A percentile compares a stretch with the other conserved stretches of the same genome.
Conservation (phyloP, 75 land plant genomes). For the Ceratopteris richardii region DNA sequence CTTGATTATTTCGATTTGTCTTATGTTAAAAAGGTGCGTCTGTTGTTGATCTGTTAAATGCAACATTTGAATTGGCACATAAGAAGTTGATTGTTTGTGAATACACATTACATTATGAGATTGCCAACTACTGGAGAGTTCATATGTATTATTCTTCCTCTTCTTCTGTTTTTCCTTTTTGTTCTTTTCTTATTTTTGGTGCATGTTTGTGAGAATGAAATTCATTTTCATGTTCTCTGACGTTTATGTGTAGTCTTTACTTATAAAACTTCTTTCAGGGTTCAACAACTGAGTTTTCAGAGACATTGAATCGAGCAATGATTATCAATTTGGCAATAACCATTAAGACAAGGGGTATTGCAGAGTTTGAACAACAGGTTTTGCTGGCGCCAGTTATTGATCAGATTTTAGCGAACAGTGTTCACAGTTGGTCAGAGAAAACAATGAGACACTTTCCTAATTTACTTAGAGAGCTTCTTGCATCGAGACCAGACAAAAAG, state of each 20-base stretch:
- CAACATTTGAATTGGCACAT: not conserved
- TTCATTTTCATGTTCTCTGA: not conserved
- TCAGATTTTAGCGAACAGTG: constrained; percentile 72
- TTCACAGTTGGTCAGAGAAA: constrained; percentile 97
- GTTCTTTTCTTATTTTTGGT: not conserved
- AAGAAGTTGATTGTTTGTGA: too few relatives aligned
- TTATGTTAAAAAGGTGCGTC: not conserved
- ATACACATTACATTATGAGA: too few relatives aligned
- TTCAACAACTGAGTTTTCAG: constrained; percentile 94
- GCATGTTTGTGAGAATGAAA: not conserved
- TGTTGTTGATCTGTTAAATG: not conserved
- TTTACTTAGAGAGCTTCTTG: constrained; percentile 60
- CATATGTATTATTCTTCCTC: not conserved
- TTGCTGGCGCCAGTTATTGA: constrained; percentile 70
- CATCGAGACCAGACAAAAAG: constrained; percentile 58
- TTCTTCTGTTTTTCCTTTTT: not conserved
- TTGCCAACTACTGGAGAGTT: not conserved
- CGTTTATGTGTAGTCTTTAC: too few relatives aligned
- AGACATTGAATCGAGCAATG: constrained; percentile 83
- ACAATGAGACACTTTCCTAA: constrained; percentile 83
- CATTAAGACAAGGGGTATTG: constrained; percentile 98
- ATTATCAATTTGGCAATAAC: constrained; percentile 82
- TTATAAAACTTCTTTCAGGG: constrained; percentile 24
- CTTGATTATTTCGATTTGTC: not conserved
- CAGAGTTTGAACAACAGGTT: constrained; percentile 81